Evolutionary conservation across 805 yeast genomes (phyloP), one percentile per base, ranked within the genome.

Genomic region (Wickerhamiella australiensis): DNA sequence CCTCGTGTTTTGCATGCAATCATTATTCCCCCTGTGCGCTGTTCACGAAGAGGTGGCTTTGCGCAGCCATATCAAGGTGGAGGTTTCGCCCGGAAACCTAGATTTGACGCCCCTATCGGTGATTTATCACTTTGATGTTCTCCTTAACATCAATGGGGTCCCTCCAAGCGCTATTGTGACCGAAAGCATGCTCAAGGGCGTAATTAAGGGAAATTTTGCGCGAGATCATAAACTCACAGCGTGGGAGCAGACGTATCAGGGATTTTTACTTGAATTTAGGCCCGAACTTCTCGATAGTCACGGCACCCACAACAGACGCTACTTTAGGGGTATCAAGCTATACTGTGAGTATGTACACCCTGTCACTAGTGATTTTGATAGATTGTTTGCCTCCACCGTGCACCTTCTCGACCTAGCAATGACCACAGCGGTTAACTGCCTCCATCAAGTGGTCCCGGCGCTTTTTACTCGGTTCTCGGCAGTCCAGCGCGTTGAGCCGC

Each of bases 371-470:
- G 31, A 23, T 4, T 12, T 18, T 7, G 42, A 40, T 23, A 7
- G 8, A 8, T 15, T 49, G n/a, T 29, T 45, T 22, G 36, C 35
- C 12, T 35, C 47, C n/a, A 33, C 50, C 35, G 12, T 46, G 25
- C 22, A 12, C 23, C 44, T 56, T 11, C 55, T 51, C n/a, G 56
- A 56, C 44, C 55, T 52, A 37, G 44, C 55, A 3, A 12, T 50
- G 25, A 27, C 8, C 11, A 11, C 42, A 5, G 20, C 43, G 40
- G 26, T 22, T n/a, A 26, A 18, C 8, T 5, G 37, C 13, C 41
- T 51, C n/a, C 44, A 12, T 20, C 31, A 20, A 27, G 21, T 45
- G 15, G 50, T 43, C 3, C 54, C 54, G 12, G 51, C 54, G 17
- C 36, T 51, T 9, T 48, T 51, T 42, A 41, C 52, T 20, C 7